Percentiles rank a stretch among this genome's conserved stretches.
These are phyloP conservation scores for Phytophthora podocarpi DNA, from an alignment of 352 stramenopile species.

Conservation along the genomic window DNA sequence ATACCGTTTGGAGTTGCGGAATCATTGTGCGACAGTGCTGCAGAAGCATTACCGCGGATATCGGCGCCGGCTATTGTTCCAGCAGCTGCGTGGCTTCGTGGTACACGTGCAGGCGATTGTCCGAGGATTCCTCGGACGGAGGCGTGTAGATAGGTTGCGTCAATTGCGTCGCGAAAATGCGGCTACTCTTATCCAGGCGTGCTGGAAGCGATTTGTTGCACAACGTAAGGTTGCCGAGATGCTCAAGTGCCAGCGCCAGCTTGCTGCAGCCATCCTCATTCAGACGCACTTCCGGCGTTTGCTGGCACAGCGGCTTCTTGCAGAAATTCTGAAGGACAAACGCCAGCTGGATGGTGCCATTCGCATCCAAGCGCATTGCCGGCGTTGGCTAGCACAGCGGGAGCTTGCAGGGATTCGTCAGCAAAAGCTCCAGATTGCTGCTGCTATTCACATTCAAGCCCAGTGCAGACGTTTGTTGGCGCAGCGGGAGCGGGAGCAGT, in stretches of 20 bases:
- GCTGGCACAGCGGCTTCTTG: conserved; percentile 17
- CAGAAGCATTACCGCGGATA: conserved; percentile 58
- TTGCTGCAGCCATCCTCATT: conserved; percentile 29
- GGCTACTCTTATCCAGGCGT: conserved; percentile 38
- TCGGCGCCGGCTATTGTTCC: conserved; percentile 41
- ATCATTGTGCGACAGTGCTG: conserved; percentile 40
- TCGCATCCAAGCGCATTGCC: conserved; percentile 22
- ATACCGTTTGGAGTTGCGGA: conserved; percentile 48
- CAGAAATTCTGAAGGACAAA: conserved; percentile 22
- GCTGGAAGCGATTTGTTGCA: conserved; percentile 34
- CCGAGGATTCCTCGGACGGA: conserved; percentile 48
- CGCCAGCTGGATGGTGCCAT: conserved; percentile 14
- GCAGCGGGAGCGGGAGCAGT: neutral
- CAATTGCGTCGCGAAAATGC: conserved; percentile 35
- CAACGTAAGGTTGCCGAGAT: conserved; percentile 25
- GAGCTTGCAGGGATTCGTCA: conserved; percentile 9
- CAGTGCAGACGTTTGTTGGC: conserved; percentile 20
- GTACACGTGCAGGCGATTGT: conserved; percentile 49
- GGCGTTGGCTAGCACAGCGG: conserved; percentile 28
- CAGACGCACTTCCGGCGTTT: conserved; percentile 32
- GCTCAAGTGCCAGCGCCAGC: conserved; percentile 23
- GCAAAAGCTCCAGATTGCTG: conserved; percentile 9
- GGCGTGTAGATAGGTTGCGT: conserved; percentile 37
- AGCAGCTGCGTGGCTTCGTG: conserved; percentile 38
- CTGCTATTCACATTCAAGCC: conserved; percentile 18